These are phyloP conservation scores for Whalleya microplaca DNA, from an alignment of 2,329 filamentous ascomycete genomes.

Conservation along the genomic window DNA sequence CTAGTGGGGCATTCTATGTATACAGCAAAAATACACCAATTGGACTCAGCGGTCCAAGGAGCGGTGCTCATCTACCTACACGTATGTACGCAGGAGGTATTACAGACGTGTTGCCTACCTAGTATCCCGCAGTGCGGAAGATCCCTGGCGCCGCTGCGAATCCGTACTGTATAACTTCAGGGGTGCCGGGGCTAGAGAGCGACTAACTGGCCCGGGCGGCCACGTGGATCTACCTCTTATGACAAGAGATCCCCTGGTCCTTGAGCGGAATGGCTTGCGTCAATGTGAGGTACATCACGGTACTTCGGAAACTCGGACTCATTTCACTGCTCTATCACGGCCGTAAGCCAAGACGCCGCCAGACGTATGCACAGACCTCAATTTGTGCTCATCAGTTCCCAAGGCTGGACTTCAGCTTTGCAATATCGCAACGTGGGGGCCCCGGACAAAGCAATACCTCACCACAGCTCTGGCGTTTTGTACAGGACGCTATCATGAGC, in stretches of 20 bases:
- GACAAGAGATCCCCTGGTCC: slow-evolving; percentile 34
- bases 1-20: neutral
- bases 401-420: slow-evolving; percentile 1
- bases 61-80: neutral
- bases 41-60: neutral
- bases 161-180: slow-evolving; percentile 26
- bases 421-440: slow-evolving; percentile 18
- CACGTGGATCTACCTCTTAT: slow-evolving; percentile 36
- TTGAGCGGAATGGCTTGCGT: slow-evolving; percentile 32
- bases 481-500: slow-evolving; percentile 13
- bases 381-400: neutral
- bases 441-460: slow-evolving; percentile 1
- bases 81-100: too few species aligned
- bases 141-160: slow-evolving; percentile 13
- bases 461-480: slow-evolving; percentile 6
- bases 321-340: slow-evolving; percentile 26
- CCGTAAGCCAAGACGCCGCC: slow-evolving; percentile 21
- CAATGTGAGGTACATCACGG: slow-evolving; percentile 9
- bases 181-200: slow-evolving; percentile 17
- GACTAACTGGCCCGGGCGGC: slow-evolving; percentile 35
- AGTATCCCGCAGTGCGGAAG: slow-evolving; percentile 20
- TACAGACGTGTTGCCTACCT: slow-evolving; percentile 2
- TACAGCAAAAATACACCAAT: too few species aligned
- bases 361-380: slow-evolving; percentile 4
- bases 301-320: slow-evolving; percentile 5